phyloP scores from a whole-genome alignment of 257 asterid genomes.

The Plantago major region DNA sequence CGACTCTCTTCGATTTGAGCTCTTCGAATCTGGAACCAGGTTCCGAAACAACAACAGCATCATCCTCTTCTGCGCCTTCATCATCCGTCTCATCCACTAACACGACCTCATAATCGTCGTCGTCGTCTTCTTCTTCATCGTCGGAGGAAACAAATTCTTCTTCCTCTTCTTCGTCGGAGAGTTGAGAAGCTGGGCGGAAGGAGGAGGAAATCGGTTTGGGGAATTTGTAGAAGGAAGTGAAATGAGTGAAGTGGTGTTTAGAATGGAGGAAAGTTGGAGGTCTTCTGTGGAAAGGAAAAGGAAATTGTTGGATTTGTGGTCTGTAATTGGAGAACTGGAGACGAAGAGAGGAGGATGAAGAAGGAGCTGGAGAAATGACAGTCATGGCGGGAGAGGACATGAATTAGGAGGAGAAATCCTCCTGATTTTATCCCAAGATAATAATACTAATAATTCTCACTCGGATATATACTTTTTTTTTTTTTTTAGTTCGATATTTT shows the following conservation, averaged over 20 bases:
- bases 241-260: constrained; percentile 1
- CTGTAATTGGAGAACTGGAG: constrained; percentile 16
- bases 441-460: too few species aligned
- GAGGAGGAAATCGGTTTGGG: constrained; percentile 38
- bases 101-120: constrained; percentile 45
- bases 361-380: constrained; percentile 15
- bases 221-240: constrained; percentile 31
- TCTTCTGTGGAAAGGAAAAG: constrained; percentile 26
- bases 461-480: too few species aligned
- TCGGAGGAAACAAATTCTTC: constrained; percentile 19
- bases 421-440: neutral
- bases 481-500: too few species aligned
- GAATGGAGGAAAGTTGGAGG: constrained; percentile 26
- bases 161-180: constrained; percentile 53
- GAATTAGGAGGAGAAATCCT: neutral
- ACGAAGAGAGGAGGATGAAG: constrained; percentile 20
- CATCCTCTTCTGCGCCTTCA: constrained; percentile 42
- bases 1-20: constrained; percentile 87
- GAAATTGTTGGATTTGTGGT: constrained; percentile 11
- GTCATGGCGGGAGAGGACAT: constrained; percentile 75
- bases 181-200: constrained; percentile 47
- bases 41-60: constrained; percentile 33
- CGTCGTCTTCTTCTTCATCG: constrained; percentile 27
- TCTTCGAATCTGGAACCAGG: constrained; percentile 55
- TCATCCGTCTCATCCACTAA: constrained; percentile 36